Evolutionary conservation across 345 rosid species (phyloP).

Genomic region (Dovyalis caffra): DNA sequence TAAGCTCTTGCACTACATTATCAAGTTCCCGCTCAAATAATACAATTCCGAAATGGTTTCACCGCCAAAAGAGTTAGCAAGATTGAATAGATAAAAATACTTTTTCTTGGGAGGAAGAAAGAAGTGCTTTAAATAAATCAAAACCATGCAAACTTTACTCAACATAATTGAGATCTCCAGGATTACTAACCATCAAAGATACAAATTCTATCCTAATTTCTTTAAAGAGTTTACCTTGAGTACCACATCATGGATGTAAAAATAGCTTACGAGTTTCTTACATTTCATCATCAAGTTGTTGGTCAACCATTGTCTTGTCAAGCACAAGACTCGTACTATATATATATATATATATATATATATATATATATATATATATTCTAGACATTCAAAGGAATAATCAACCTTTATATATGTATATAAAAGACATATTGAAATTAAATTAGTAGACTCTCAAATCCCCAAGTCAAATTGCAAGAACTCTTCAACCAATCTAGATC

Average conservation of each 20-base stretch:
- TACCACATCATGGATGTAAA: neutral
- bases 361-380: neutral
- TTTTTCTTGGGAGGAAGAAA: too few species aligned
- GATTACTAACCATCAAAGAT: neutral
- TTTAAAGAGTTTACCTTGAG: neutral
- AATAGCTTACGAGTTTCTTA: neutral
- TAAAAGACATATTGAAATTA: neutral
- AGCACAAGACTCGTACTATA: too few species aligned
- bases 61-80: too few species aligned
- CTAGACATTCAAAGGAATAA: neutral
- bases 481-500: neutral
- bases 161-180: neutral
- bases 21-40: too few species aligned
- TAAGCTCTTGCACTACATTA: too few species aligned
- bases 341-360: too few species aligned
- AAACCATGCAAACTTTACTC: too few species aligned
- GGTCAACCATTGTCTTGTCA: neutral
- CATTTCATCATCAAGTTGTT: neutral
- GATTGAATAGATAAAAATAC: too few species aligned
- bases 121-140: too few species aligned
- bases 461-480: neutral
- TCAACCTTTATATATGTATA: neutral
- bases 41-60: too few species aligned
- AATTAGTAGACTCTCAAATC: neutral
- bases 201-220: neutral